A percentile compares a stretch with the other conserved stretches of the same genome.
Conservation (phyloP, 306 rosid species). For the Quercus engelmannii region DNA sequence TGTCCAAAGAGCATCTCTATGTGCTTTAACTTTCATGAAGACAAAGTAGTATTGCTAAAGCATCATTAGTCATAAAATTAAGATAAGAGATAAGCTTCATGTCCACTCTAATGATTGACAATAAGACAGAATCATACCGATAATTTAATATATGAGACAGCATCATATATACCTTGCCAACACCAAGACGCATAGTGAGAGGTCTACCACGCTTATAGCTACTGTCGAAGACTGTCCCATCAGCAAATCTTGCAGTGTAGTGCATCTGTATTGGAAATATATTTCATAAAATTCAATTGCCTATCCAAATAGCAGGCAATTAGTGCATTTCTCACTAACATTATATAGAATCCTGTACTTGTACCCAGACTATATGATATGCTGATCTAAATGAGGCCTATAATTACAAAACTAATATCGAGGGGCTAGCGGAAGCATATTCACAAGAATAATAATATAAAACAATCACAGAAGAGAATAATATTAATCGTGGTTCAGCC, state of each 20-base stretch:
- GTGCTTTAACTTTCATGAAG: neutral
- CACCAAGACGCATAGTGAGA: conserved; percentile 94
- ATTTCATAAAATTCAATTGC: neutral
- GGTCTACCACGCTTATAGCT: conserved; percentile 87
- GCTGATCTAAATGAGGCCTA: neutral
- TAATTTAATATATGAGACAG: neutral
- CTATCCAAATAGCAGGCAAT: neutral
- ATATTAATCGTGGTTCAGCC: too few relatives aligned
- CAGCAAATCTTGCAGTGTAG: conserved; percentile 84
- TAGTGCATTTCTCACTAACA: neutral
- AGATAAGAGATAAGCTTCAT: neutral
- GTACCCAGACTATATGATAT: neutral
- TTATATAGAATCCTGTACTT: neutral
- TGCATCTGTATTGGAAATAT: conserved; percentile 48
- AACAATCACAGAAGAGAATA: too few relatives aligned
- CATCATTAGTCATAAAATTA: neutral
- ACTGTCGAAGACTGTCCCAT: conserved; percentile 88
- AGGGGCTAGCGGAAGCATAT: too few relatives aligned
- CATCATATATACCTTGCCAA: conserved; percentile 61
- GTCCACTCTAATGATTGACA: neutral
- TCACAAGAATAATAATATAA: too few relatives aligned
- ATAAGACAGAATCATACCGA: neutral
- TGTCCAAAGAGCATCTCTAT: neutral
- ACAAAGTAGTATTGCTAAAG: neutral
- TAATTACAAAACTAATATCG: neutral